Evolutionary conservation across 1,284 basidiomycete genomes (phyloP).

Genomic region (Apiotrichum sp.): DNA sequence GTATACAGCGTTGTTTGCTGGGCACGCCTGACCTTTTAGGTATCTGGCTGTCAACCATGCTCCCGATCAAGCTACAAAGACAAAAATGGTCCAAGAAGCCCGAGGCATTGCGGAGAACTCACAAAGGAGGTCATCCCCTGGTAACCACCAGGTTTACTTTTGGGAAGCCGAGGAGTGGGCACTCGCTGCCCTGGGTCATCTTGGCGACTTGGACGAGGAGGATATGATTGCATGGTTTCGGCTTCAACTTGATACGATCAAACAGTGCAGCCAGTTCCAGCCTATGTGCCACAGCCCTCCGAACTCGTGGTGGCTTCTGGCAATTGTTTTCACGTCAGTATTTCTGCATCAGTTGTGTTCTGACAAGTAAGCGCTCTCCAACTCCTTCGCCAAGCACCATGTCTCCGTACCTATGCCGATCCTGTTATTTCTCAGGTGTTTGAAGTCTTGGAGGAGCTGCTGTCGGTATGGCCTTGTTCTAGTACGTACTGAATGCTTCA

Average conservation of each 20-base stretch:
- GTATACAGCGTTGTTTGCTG: background rate
- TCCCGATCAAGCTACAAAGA: background rate
- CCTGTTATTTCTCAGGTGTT: conserved; percentile 3
- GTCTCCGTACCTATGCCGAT: background rate
- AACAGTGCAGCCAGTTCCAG: no score
- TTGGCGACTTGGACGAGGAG: conserved; percentile 5
- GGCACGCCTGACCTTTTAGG: conserved; percentile 1
- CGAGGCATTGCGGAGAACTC: conserved; percentile 4
- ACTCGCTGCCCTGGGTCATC: conserved; percentile 3
- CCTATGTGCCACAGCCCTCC: background rate
- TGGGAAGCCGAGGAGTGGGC: conserved; percentile 18
- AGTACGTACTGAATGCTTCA: background rate
- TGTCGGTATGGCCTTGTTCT: conserved; percentile 7
- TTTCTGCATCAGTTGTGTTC: no score
- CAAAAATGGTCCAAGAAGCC: background rate
- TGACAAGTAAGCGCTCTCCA: no score
- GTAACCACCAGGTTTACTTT: conserved; percentile 17
- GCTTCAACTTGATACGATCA: background rate
- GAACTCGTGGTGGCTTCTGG: conserved; percentile 21
- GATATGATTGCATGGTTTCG: conserved; percentile 5
- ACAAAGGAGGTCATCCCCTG: no score
- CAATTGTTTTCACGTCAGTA: conserved; percentile 20
- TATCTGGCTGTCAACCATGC: conserved; percentile 2
- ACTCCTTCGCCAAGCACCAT: no score
- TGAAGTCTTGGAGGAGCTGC: conserved; percentile 2